phyloP scores from a whole-genome alignment of 1,284 basidiomycete genomes.

The Microstroma glucosiphilum region DNA sequence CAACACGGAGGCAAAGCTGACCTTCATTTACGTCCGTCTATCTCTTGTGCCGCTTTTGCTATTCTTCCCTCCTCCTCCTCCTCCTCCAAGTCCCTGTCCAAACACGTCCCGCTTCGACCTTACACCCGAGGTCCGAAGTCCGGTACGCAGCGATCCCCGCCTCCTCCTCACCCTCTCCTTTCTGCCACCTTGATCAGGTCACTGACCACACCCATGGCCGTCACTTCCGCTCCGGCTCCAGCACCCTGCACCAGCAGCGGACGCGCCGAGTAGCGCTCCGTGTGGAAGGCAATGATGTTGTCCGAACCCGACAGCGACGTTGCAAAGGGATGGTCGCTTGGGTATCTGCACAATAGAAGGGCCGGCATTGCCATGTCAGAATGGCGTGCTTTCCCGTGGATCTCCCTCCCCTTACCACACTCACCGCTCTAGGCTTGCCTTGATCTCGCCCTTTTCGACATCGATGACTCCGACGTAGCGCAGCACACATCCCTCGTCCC shows the following conservation, averaged over 20 bases:
- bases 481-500: conserved; percentile 70
- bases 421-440: conserved; percentile 67
- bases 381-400: not conserved
- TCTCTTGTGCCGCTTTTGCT: no score
- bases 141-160: not conserved
- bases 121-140: no score
- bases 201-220: conserved; percentile 91
- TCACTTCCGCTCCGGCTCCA: conserved; percentile 92
- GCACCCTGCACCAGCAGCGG: conserved; percentile 87
- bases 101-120: no score
- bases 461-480: conserved; percentile 94
- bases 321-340: conserved; percentile 82
- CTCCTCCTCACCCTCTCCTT: conserved; percentile 24
- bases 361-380: not conserved
- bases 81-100: no score
- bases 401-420: conserved; percentile 57
- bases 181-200: conserved; percentile 58
- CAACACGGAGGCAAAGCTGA: no score
- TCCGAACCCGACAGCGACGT: conserved; percentile 91
- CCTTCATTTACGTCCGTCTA: no score
- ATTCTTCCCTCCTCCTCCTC: no score
- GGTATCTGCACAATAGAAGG: conserved; percentile 60
- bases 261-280: conserved; percentile 64
- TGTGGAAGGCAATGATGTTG: conserved; percentile 96
- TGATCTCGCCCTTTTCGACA: conserved; percentile 65